Evolutionary conservation across 331 rosid genomes (phyloP), one percentile per base, ranked within the genome.

Genomic region (Malus hybrid): DNA sequence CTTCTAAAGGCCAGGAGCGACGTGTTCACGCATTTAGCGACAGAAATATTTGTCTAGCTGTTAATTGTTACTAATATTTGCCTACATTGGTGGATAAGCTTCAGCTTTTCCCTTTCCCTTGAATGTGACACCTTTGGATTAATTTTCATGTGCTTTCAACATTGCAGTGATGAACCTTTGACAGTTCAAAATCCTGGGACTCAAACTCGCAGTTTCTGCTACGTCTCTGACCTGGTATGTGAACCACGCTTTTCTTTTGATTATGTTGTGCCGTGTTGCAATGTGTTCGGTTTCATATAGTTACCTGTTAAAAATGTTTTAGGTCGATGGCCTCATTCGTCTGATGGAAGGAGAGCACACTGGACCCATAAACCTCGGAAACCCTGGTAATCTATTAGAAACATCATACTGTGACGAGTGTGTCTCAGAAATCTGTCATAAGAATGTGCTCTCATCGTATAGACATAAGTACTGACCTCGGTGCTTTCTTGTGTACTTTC

Each of bases 351-450:
- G 98, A 73, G 86, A 88, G 10, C 74, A 88, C 88, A 91, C 96
- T 2, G 98, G 98, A n/a, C 98, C 98, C 59, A 90, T 93, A 84
- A 93, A 93, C 85, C 87, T 93, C 65, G 98, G 98, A 82, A 93
- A 93, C 85, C 98, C 98, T 70, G 98, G 98, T 69, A 69, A 56
- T 11, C 48, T 69, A 12, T 44, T 8, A 62, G 3, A 39, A 39
- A 9, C 11, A 18, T 67, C 31, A 4, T 56, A 28, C 1, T 10
- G n/a, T 28, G 28, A 10, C 13, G 6, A 62, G 61, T 61, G 14
- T 61, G 11, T n/a, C 50, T 16, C 20, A 6, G 2, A 16, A 27
- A 24, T 10, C 31, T 39, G 66, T 27, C 31, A 59, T 36, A 8
- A 7, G 16, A 31, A 12, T 70, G 24, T 32, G 3, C 42, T 28